A percentile compares a stretch with the other conserved stretches of the same genome.
Conservation (phyloP, 495 filamentous ascomycete genomes). For the Friedmanniomyces endolithicus region DNA sequence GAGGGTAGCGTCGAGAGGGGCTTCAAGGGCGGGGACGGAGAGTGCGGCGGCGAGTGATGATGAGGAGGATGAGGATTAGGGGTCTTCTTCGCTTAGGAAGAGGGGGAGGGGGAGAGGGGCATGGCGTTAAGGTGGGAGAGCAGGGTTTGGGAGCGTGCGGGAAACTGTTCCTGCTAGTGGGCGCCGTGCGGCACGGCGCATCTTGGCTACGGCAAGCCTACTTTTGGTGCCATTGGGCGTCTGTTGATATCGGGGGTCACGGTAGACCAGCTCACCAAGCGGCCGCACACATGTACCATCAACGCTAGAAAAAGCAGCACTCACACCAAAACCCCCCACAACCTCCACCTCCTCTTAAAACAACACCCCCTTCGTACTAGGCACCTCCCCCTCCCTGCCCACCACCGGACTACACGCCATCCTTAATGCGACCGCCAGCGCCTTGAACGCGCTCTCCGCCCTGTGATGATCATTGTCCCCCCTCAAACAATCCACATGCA, state of each 20-base stretch:
- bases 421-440: constrained; percentile 71
- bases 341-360: constrained; percentile 16
- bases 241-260: background rate
- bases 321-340: background rate
- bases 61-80: constrained; percentile 16
- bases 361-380: constrained; percentile 70
- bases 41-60: constrained; percentile 16
- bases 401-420: constrained; percentile 60
- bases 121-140: background rate
- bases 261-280: background rate
- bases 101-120: background rate
- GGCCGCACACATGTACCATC: background rate
- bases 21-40: constrained; percentile 12
- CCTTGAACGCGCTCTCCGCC: constrained; percentile 96
- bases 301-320: background rate
- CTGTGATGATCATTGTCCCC: constrained; percentile 93
- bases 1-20: too few species aligned
- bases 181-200: too few species aligned
- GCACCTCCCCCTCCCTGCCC: constrained; percentile 76
- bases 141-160: too few species aligned
- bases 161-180: too few species aligned
- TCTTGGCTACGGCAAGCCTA: too few species aligned
- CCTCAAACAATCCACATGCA: constrained; percentile 81
- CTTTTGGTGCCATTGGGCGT: too few species aligned
- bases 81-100: background rate